Percentiles rank a stretch among this genome's conserved stretches.
phyloP scores from a whole-genome alignment of 371 early-diverging fungal genomes.

The Rhizopus delemar region DNA sequence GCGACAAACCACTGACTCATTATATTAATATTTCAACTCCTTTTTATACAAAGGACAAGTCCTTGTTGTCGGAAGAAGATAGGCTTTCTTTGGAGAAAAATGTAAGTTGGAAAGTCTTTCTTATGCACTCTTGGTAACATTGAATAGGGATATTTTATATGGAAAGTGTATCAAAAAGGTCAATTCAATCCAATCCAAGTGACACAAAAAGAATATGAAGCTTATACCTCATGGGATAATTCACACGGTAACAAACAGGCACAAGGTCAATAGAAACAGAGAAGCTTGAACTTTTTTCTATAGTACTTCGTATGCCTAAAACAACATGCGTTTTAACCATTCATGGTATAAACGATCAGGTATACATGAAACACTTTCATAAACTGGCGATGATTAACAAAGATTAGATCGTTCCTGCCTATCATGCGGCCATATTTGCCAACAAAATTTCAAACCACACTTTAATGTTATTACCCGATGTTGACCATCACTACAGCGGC shows the following conservation, averaged over 20 bases:
- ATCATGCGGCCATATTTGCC: conserved; percentile 50
- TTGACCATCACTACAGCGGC: conserved; percentile 53
- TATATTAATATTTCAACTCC: conserved; percentile 50
- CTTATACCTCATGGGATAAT: conserved; percentile 30
- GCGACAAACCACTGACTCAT: conserved; percentile 35
- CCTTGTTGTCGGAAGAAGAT: not conserved
- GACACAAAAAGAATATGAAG: conserved; percentile 25
- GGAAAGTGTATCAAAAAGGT: conserved; percentile 25
- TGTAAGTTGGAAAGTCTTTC: conserved; percentile 10
- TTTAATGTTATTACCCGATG: conserved; percentile 46
- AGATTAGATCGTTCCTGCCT: conserved; percentile 47
- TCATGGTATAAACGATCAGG: conserved; percentile 55
- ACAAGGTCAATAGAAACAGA: not conserved
- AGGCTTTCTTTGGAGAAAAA: not conserved
- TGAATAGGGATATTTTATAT: conserved; percentile 25
- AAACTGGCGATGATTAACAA: not conserved
- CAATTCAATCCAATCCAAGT: conserved; percentile 15
- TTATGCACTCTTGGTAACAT: not conserved
- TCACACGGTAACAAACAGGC: conserved; percentile 29
- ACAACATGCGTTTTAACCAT: conserved; percentile 53
- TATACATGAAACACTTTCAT: conserved; percentile 13
- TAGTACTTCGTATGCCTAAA: conserved; percentile 51
- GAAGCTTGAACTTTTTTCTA: not conserved
- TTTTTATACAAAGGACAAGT: conserved; percentile 35
- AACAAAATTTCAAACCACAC: conserved; percentile 51